phyloP scores from a whole-genome alignment of 1,284 basidiomycete genomes.

The Microbotryum violaceum region DNA sequence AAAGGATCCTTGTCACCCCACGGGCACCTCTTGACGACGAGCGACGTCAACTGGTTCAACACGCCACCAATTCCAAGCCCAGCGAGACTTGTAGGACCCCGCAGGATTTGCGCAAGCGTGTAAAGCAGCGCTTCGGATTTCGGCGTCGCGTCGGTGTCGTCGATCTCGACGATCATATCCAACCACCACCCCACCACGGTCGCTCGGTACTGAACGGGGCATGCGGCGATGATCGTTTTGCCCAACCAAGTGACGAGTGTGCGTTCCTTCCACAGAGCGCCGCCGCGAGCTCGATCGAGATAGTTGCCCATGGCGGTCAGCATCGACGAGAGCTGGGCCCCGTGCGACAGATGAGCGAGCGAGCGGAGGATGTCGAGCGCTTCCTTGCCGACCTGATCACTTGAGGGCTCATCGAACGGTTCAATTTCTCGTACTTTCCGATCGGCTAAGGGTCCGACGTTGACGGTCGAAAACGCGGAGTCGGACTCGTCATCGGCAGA shows the following conservation, averaged over 20 bases:
- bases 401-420: slow-evolving; percentile 62
- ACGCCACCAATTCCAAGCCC: slow-evolving; percentile 16
- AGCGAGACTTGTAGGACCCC: slow-evolving; percentile 37
- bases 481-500: slow-evolving; percentile 53
- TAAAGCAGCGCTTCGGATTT: slow-evolving; percentile 55
- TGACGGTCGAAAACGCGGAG: slow-evolving; percentile 59
- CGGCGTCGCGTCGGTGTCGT: slow-evolving; percentile 52
- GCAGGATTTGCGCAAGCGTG: slow-evolving; percentile 71
- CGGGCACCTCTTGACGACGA: slow-evolving; percentile 49
- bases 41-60: slow-evolving; percentile 11
- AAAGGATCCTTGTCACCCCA: slow-evolving; percentile 61
- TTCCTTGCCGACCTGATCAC: slow-evolving; percentile 63
- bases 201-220: slow-evolving; percentile 84
- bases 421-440: slow-evolving; percentile 79
- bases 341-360: slow-evolving; percentile 67
- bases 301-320: slow-evolving; percentile 62
- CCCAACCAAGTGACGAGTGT: slow-evolving; percentile 66
- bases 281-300: slow-evolving; percentile 52
- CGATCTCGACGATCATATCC: slow-evolving; percentile 64
- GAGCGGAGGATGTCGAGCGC: slow-evolving; percentile 65
- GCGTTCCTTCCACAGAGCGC: slow-evolving; percentile 61
- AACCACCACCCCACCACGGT: slow-evolving; percentile 74
- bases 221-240: slow-evolving; percentile 67
- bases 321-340: slow-evolving; percentile 63
- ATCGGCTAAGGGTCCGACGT: slow-evolving; percentile 58